Percentiles rank a stretch among this genome's conserved stretches.
phyloP scores from a whole-genome alignment of 345 rosid species.

The Camelina laxa region DNA sequence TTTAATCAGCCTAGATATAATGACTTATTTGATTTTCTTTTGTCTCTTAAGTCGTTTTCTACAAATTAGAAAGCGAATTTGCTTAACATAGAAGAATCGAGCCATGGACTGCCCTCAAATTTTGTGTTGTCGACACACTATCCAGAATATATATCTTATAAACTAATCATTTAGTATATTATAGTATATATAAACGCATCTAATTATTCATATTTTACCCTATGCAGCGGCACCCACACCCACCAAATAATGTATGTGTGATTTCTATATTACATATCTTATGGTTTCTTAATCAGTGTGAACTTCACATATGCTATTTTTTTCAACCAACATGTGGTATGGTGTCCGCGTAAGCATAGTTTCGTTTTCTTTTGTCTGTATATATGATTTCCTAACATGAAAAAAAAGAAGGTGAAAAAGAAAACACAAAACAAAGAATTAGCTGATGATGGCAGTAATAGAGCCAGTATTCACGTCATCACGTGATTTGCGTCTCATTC shows the following conservation, averaged over 20 bases:
- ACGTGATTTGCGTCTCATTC: not conserved
- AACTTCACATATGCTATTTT: conserved; percentile 1
- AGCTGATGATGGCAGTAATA: conserved; percentile 5
- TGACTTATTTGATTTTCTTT: not conserved
- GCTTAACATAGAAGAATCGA: conserved; percentile 1
- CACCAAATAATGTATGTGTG: not conserved
- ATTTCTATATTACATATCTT: not conserved
- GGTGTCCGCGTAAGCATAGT: conserved; percentile 1
- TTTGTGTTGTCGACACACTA: not conserved
- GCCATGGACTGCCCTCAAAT: not conserved
- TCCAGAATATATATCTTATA: not conserved
- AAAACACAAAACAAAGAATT: not conserved
- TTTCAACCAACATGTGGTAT: not conserved
- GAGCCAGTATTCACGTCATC: not conserved
- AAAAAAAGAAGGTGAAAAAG: conserved; percentile 1
- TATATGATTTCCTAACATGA: not conserved
- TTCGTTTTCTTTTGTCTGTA: not conserved
- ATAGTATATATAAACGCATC: no score
- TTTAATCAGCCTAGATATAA: not conserved
- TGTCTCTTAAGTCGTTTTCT: conserved; percentile 2
- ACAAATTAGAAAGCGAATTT: not conserved
- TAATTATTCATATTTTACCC: not conserved
- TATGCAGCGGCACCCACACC: not conserved
- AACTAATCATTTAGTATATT: not conserved
- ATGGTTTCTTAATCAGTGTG: not conserved